A percentile compares a stretch with the other conserved stretches of the same genome.
Evolutionary conservation across 2,329 filamentous ascomycete genomes (phyloP).

Genomic region (Dactylella cylindrospora): DNA sequence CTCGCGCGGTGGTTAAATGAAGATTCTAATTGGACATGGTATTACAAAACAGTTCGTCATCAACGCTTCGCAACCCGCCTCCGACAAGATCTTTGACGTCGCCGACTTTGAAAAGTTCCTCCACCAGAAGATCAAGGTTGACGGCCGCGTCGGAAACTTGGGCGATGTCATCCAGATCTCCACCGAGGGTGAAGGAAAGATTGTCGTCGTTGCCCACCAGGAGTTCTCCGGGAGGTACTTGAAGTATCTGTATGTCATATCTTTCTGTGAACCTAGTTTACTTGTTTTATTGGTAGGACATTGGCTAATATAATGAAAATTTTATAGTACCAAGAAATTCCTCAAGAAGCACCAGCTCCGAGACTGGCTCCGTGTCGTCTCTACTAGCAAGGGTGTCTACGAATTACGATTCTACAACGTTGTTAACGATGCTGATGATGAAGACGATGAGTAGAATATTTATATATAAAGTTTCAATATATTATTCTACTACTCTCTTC

Average conservation of each 20-base stretch:
- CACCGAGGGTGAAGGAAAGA: conserved; percentile 92
- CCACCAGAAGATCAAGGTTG: conserved; percentile 99
- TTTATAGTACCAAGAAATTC: conserved; percentile 95
- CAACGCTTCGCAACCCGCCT: conserved; percentile 96
- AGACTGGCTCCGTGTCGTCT: conserved; percentile 99
- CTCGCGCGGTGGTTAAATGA: not conserved
- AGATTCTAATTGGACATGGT: conserved; percentile 38
- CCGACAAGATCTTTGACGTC: conserved; percentile 99
- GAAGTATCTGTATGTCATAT: conserved; percentile 86
- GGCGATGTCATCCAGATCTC: conserved; percentile 88
- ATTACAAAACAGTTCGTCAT: conserved; percentile 83
- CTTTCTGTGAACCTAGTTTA: not conserved
- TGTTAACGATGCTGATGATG: conserved; percentile 94
- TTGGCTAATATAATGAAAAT: conserved; percentile 47
- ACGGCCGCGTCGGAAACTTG: conserved; percentile 96
- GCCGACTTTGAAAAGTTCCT: conserved; percentile 99
- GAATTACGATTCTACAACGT: conserved; percentile 99
- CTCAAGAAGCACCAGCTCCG: conserved; percentile 99
- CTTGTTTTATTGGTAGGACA: not conserved
- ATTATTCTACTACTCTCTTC: not conserved
- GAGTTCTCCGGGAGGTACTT: conserved; percentile 98
- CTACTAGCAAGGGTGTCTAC: conserved; percentile 96
- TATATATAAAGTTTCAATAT: not conserved
- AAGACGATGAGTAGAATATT: conserved; percentile 89
- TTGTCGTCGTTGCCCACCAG: conserved; percentile 96